Evolutionary conservation across 495 filamentous ascomycete species (phyloP), one percentile per base, ranked within the genome.

Genomic region (Penicillium cosmopolitanum): DNA sequence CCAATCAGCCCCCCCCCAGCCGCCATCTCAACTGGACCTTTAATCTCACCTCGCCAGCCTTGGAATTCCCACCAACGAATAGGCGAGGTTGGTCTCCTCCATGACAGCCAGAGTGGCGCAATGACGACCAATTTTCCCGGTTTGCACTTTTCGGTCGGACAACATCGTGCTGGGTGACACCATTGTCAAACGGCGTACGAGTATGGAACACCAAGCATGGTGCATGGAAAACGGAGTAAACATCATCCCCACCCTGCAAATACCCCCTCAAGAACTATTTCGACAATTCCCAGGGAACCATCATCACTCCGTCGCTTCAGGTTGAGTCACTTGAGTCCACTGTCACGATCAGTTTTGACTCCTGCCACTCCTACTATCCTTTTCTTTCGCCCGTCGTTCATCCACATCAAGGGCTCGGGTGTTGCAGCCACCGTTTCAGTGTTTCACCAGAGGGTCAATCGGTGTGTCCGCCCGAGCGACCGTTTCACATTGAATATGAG

Each of bases 371-470:
- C 36, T 38, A 12, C 9, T 9, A 15, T 9, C 13, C 42, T 34
- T 42, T 33, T 40, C 28, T 34, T 38, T 18, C 42, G 31, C 47
- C 12, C 55, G 23, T 36, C 4, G 23, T 19, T 43, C 47, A 43
- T 18, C 18, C 46, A 21, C 55, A 38, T 43, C 40, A 59, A 53
- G 50, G 51, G 42, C 33, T 33, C 25, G 36, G 21, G n/a, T 44
- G 43, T 60, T 21, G 43, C 44, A 52, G 56, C 56, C 56, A 47
- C 23, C 57, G 51, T 50, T 60, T 51, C 51, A 44, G 57, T 33
- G 51, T 55, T 60, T 60, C 57, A 55, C 46, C 46, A 25, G 21
- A 23, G 9, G 23, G 46, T 12, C 23, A 48, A 48, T 48, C 46
- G 21, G 46, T 10, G 46, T 19, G 46, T 48, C 19, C 46, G 46